Evolutionary conservation across 1,284 basidiomycete genomes (phyloP), one percentile per base, ranked within the genome.

Genomic region (Microbotryum silenes-acaulis): DNA sequence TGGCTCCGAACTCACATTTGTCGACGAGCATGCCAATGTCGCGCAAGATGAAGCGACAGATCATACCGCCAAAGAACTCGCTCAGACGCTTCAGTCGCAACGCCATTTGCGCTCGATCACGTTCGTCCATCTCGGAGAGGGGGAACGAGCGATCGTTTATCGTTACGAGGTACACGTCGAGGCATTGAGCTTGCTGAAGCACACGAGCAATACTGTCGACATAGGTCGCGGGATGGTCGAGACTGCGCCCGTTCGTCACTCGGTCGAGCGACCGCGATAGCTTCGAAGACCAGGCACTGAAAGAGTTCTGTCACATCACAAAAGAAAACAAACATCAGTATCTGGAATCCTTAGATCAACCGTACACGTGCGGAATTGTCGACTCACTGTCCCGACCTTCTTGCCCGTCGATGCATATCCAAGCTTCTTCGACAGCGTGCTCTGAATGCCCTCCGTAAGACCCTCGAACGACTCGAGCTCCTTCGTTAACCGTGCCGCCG

Each of bases 41-140:
- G 54, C 87, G 85, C 71, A 97, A 82, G 66, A 97, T 89, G 75
- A 96, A 96, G 10, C 89, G 89, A 59, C 96, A 80, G 51, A 98
- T 82, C 59, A 96, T 90, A 49, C 82, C 86, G 7, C 87, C 87
- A 68, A 96, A 91, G 75, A 97, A 97, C 71, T 97, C 90, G 20
- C 89, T 90, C 8, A 84, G 81, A 61, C 87, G 83, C 70, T 82
- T 84, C 59, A 97, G 80, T 71, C 85, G 86, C 65, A 80, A 77
- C 73, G 94, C 89, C 58, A 90, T 81, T 14, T 81, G 80, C 42
- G 74, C 71, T 61, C 85, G 85, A 60, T 86, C 73, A 61, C 46
- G 16, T 9, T 33, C 42, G 23, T 60, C 52, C 83, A 79, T 57
- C 80, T 82, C n/a, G 18, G 59, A n/a, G 83, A 84, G 51, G 81